Evolutionary conservation across 805 yeast species (phyloP).

Genomic region (Ogataea allantospora): DNA sequence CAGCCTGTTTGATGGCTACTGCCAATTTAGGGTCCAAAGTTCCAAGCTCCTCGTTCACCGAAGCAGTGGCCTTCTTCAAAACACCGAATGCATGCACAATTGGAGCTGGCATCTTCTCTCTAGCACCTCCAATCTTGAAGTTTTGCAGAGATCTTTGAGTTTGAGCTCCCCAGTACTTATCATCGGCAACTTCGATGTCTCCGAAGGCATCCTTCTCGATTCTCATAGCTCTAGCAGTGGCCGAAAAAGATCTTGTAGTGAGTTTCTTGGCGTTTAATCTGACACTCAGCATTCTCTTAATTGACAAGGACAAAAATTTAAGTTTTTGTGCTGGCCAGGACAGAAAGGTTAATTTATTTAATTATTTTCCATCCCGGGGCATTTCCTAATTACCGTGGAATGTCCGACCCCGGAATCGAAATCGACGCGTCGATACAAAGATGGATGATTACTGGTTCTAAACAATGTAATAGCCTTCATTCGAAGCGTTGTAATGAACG

Average conservation of each 20-base stretch:
- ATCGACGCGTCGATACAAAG: background rate
- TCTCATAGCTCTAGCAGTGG: conserved; percentile 42
- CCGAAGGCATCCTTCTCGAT: conserved; percentile 96
- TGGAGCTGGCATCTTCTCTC: conserved; percentile 90
- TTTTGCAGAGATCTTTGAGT: conserved; percentile 91
- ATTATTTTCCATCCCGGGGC: conserved; percentile 2
- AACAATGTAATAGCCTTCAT: conserved; percentile 60
- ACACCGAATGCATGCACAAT: conserved; percentile 89
- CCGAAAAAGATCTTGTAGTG: conserved; percentile 31
- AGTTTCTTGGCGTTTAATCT: conserved; percentile 20
- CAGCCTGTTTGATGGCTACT: conserved; percentile 85
- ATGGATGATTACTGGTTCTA: conserved; percentile 2
- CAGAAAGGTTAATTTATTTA: conserved; percentile 1
- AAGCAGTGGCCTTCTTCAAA: conserved; percentile 91
- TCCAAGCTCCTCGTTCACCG: conserved; percentile 81
- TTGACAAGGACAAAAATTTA: conserved; percentile 2
- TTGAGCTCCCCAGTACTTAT: conserved; percentile 97
- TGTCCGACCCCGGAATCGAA: conserved; percentile 13
- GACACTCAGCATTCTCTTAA: conserved; percentile 26
- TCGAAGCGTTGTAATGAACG: conserved; percentile 52
- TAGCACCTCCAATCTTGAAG: conserved; percentile 92
- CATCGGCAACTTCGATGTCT: conserved; percentile 83
- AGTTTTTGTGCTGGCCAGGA: conserved; percentile 2
- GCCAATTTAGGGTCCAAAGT: conserved; percentile 80
- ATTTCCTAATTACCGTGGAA: background rate